Evolutionary conservation across 768 basidiomycete species (phyloP), one percentile per base, ranked within the genome.

Genomic region (Lactifluus piperatus): DNA sequence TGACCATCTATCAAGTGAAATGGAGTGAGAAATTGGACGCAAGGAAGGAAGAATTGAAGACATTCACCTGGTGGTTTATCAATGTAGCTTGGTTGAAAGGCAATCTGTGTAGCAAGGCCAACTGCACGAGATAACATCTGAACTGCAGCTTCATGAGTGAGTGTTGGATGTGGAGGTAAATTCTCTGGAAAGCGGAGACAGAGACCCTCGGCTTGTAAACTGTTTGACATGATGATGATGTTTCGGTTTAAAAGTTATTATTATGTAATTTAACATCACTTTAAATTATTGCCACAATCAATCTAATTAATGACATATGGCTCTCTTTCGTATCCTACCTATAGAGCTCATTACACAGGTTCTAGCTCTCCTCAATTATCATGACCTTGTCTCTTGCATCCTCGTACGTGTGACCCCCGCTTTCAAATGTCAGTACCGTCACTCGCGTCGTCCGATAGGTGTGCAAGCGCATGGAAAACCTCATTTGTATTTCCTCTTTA

Each of bases 1-100:
- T 83, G 78, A 0, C 86, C 86, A 66, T 88, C 88, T 88, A 55
- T 9, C 43, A 47, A 20, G 27, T 50, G 22, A 39, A 44, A 43
- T 56, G 16, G 49, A 32, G 44, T 27, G 13, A 52, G 32, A 37
- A 49, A 27, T 14, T 24, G 48, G 34, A 18, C 1, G 22, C 10
- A n/a, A 26, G 18, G 46, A 24, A 14, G 5, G 26, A 54, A 39
- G 30, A 20, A 26, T 18, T 37, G 32, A 13, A 8, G 53, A 34
- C n/a, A n/a, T 46, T 55, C 6, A 88, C 89, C 89, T 65, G 72
- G 65, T 32, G 89, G 88, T 64, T 85, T 86, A 77, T 92, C 90
- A 36, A 92, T 80, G 65, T 81, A 91, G 2, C 80, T 74, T 84
- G 88, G 90, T 6, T 73, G 65, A 66, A 87, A 91, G 3, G 89